phyloP scores from a whole-genome alignment of 257 asterid genomes.

The Marsdenia floribunda region DNA sequence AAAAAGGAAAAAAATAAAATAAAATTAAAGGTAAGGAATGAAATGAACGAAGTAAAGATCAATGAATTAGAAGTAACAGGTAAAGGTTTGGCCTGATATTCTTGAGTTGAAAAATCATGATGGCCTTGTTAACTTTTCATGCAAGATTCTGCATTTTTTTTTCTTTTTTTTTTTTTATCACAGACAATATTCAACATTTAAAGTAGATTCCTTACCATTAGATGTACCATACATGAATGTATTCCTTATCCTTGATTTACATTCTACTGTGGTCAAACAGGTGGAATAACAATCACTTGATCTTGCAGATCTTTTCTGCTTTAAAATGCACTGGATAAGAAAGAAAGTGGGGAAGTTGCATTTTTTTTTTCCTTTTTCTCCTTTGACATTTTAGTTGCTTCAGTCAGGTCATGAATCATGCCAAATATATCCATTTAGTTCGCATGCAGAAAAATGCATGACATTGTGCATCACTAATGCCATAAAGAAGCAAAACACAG shows the following conservation, averaged over 20 bases:
- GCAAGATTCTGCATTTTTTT: not conserved
- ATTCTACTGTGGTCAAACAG: not conserved
- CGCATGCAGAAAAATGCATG: not conserved
- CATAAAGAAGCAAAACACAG: conserved; percentile 1
- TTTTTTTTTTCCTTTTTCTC: not conserved
- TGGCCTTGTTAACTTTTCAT: not conserved
- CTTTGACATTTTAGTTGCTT: not conserved
- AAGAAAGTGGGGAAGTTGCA: not conserved
- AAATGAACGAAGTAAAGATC: not conserved
- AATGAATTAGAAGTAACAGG: not conserved
- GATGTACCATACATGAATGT: not conserved
- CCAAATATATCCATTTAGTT: not conserved
- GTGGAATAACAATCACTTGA: not conserved
- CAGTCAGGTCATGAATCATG: not conserved
- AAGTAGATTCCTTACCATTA: not conserved
- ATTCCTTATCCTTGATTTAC: not conserved
- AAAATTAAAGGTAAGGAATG: not conserved
- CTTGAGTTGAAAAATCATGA: not conserved
- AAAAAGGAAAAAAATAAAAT: no score
- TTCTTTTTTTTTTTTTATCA: not conserved
- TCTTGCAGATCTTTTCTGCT: not conserved
- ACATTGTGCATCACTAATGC: not conserved
- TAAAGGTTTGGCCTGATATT: not conserved
- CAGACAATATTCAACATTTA: not conserved
- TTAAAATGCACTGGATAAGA: not conserved